Base-by-base conservation (phyloP, 2,329 filamentous ascomycete species). In the Davidsoniella virescens region DNA sequence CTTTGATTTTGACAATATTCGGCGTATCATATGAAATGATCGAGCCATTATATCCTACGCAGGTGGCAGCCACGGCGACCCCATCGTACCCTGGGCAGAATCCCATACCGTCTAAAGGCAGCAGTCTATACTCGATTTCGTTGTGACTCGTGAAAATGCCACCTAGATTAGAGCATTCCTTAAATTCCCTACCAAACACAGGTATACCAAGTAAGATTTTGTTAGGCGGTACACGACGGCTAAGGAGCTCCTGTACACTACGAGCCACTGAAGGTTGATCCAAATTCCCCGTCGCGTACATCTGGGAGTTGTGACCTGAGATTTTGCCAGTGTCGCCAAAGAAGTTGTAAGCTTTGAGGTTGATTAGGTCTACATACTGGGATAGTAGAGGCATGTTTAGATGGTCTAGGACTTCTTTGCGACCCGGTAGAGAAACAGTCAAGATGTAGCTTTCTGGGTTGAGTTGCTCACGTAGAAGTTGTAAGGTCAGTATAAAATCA, bases 161-260 rank as follows among this genome's bases (percentile, higher is more conserved):
- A 3, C 48, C 48, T 3, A 50, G 25, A 3, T 12, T 29, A 2
- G 25, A 14, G 18, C 48, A 50, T 16, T 39, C 20, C 16, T 33
- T 4, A 14, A 42, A 51, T 10, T 16, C 23, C 12, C 43, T 40
- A 7, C 49, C 49, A n/a, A 45, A 46, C 3, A 46, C 36, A 4
- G 49, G 44, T 5, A 47, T 36, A 5, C 43, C 49, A 4, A 51
- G 42, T 16, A 51, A 10, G 16, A 47, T 51, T 38, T 51, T 47
- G 12, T 9, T 18, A 4, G 43, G 8, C 1, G 49, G 38, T 16
- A 47, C 44, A 5, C 43, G 36, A 16, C 36, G 36, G 14, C 17
- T 25, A 12, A 47, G 33, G n/a, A 47, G 29, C 14, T 16, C 20
- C 9, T 26, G 36, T 18, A 47, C 36, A 14, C 36, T 40, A 14